Percentiles rank a stretch among this genome's conserved stretches.
Evolutionary conservation across 192 early-diverging fungal genomes (phyloP).

Genomic region (Ambispora gerdemannii): DNA sequence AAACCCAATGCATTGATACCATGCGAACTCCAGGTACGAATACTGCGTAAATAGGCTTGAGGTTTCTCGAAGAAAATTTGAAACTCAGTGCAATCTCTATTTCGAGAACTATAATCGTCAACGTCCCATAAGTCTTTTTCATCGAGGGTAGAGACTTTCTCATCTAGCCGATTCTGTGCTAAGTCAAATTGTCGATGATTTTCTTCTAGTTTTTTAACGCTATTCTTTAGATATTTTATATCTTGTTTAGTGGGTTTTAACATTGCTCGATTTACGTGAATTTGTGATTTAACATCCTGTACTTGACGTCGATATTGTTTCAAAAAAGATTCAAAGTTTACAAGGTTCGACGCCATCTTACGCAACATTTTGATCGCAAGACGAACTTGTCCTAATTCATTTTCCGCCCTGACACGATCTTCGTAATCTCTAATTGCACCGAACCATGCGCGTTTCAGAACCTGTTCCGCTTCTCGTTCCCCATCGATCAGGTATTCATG

Average conservation of each 20-base stretch:
- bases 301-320: slow-evolving; percentile 4
- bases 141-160: neutral
- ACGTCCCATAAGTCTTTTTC: neutral
- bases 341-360: neutral
- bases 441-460: neutral
- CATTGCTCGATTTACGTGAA: neutral
- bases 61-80: neutral
- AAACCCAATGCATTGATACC: slow-evolving; percentile 14
- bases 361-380: neutral
- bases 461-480: slow-evolving; percentile 18
- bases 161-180: neutral
- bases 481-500: slow-evolving; percentile 11
- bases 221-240: slow-evolving; percentile 2
- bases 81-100: slow-evolving; percentile 14
- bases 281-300: neutral
- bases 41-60: neutral
- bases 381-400: neutral
- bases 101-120: neutral
- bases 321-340: slow-evolving; percentile 11
- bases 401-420: neutral
- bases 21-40: slow-evolving; percentile 7
- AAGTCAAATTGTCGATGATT: neutral
- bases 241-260: neutral
- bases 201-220: neutral
- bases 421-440: neutral